Conservation (phyloP, 1,284 basidiomycete genomes). For the Chiua sp. region DNA sequence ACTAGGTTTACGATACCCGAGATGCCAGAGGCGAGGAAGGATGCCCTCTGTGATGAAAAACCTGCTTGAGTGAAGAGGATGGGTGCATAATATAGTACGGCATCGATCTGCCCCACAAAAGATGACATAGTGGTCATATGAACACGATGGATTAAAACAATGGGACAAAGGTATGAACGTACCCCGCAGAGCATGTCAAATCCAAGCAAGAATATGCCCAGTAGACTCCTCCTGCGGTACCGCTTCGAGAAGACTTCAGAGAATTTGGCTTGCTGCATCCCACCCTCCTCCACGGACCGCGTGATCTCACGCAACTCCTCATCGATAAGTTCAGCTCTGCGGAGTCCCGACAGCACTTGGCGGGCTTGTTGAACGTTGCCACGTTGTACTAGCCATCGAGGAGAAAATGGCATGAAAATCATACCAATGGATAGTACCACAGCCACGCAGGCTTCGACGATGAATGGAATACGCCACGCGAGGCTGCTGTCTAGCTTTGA, state of each 20-base stretch:
- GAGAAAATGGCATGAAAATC: slow-evolving; percentile 56
- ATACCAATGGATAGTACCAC: slow-evolving; percentile 49
- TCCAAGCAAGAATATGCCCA: slow-evolving; percentile 53
- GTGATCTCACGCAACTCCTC: slow-evolving; percentile 28
- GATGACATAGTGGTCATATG: slow-evolving; percentile 25
- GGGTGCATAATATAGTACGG: slow-evolving; percentile 51
- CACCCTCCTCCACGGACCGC: slow-evolving; percentile 30
- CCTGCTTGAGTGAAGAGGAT: slow-evolving; percentile 57
- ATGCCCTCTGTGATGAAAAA: slow-evolving; percentile 48
- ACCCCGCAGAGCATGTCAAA: slow-evolving; percentile 49
- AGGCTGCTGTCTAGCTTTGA: slow-evolving; percentile 44
- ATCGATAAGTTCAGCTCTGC: slow-evolving; percentile 18
- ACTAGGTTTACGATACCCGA: slow-evolving; percentile 54
- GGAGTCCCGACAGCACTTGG: slow-evolving; percentile 27
- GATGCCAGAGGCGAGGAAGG: slow-evolving; percentile 58
- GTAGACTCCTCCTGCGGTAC: slow-evolving; percentile 43
- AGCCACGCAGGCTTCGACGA: slow-evolving; percentile 47
- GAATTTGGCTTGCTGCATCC: slow-evolving; percentile 23
- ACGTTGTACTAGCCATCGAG: slow-evolving; percentile 54
- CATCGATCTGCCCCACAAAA: slow-evolving; percentile 26
- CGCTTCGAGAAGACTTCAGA: slow-evolving; percentile 37
- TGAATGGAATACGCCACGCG: slow-evolving; percentile 55
- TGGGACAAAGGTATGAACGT: background rate
- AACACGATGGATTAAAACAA: slow-evolving; percentile 11
- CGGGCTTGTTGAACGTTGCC: slow-evolving; percentile 48